phyloP scores from a whole-genome alignment of 805 yeast genomes.

The Monosporozyma siamensis region DNA sequence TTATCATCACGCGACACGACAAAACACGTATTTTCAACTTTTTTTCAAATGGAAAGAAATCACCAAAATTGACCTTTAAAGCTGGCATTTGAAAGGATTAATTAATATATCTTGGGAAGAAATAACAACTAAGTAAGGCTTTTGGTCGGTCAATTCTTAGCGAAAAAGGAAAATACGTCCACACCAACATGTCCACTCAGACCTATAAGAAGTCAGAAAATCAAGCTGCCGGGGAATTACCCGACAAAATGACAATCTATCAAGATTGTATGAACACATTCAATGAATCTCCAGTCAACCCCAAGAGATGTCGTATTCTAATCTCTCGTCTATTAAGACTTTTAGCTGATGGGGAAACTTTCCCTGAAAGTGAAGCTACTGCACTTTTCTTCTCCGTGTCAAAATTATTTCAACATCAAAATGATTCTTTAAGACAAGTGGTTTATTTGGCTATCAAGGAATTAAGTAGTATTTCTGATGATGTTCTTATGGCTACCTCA shows the following conservation, averaged over 20 bases:
- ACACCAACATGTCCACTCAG: constrained; percentile 58
- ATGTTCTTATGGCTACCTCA: constrained; percentile 94
- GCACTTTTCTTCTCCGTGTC: constrained; percentile 88
- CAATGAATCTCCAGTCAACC: constrained; percentile 82
- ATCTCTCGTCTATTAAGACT: constrained; percentile 77
- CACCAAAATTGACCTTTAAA: background rate
- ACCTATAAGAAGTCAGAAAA: constrained; percentile 81
- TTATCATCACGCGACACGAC: background rate
- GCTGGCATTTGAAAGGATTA: background rate
- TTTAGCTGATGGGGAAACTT: constrained; percentile 75
- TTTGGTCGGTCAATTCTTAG: too few species aligned
- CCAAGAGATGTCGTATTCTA: constrained; percentile 75
- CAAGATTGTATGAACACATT: constrained; percentile 91
- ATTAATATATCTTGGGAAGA: too few species aligned
- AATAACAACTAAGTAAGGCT: too few species aligned
- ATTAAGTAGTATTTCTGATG: constrained; percentile 73
- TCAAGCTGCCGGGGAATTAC: constrained; percentile 52
- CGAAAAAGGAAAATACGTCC: background rate
- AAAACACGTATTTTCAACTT: background rate
- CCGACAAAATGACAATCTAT: constrained; percentile 95
- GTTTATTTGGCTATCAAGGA: constrained; percentile 93
- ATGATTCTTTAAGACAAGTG: constrained; percentile 76
- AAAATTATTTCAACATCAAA: constrained; percentile 86
- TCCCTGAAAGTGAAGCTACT: constrained; percentile 85
- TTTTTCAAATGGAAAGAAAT: background rate